Conservation (phyloP, 805 yeast genomes). For the Debaryomyces castellii region DNA sequence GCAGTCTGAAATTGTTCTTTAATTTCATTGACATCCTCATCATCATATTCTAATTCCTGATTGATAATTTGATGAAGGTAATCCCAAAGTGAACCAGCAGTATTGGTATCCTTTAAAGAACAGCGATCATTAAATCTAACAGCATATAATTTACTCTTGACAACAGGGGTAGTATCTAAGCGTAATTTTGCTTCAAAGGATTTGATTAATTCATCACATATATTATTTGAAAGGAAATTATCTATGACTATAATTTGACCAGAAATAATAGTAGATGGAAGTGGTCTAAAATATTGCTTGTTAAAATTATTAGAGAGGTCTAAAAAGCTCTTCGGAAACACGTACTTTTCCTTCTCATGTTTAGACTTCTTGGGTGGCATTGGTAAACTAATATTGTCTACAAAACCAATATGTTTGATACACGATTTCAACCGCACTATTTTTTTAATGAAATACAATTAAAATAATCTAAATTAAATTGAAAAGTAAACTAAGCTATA, state of each 20-base stretch:
- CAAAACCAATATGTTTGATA: not conserved
- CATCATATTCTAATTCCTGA: constrained; percentile 25
- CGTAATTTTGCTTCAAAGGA: constrained; percentile 24
- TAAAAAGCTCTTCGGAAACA: constrained; percentile 17
- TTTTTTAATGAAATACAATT: not conserved
- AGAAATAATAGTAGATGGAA: constrained; percentile 20
- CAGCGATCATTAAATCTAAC: constrained; percentile 57
- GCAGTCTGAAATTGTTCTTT: constrained; percentile 35
- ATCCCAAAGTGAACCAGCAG: constrained; percentile 43
- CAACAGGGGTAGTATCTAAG: constrained; percentile 48
- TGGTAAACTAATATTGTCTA: not conserved
- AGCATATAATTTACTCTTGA: constrained; percentile 53
- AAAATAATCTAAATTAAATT: too few species aligned
- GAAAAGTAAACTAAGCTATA: too few species aligned
- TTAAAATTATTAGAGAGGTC: constrained; percentile 8
- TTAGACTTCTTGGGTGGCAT: constrained; percentile 8
- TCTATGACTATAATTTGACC: constrained; percentile 42
- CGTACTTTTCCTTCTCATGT: constrained; percentile 1
- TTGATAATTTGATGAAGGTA: constrained; percentile 34
- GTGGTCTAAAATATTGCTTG: constrained; percentile 22
- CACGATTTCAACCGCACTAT: not conserved
- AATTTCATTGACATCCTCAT: constrained; percentile 22
- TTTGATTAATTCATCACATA: constrained; percentile 40
- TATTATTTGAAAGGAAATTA: constrained; percentile 33
- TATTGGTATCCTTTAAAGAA: constrained; percentile 34